These are phyloP conservation scores for Apiospora aurea DNA, from an alignment of 2,329 filamentous ascomycete species.

Conservation along the genomic window DNA sequence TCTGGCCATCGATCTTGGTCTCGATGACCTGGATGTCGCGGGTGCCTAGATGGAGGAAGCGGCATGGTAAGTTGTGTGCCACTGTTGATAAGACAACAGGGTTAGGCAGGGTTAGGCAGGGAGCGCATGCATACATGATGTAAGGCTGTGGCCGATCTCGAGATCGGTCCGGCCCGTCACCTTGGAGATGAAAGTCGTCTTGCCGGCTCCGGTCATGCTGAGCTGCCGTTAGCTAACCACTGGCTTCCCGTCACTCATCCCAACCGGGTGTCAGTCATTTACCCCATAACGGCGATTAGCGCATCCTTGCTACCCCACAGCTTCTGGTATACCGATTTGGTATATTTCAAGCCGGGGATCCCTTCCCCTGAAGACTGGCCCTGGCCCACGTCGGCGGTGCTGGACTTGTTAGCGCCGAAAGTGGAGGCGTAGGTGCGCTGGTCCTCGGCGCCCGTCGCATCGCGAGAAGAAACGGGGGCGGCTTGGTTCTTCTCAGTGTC, in stretches of 20 bases:
- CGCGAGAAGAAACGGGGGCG: neutral
- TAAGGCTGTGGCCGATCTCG: slow-evolving; percentile 43
- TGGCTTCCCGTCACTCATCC: neutral
- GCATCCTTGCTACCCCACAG: slow-evolving; percentile 21
- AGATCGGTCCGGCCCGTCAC: slow-evolving; percentile 42
- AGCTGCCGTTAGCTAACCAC: neutral
- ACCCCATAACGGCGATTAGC: slow-evolving; percentile 24
- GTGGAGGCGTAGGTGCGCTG: slow-evolving; percentile 6
- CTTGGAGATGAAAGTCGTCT: slow-evolving; percentile 47
- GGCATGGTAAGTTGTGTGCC: neutral
- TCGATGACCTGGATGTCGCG: slow-evolving; percentile 40
- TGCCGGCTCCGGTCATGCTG: slow-evolving; percentile 46
- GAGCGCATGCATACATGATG: slow-evolving; percentile 37
- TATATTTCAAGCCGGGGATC: slow-evolving; percentile 18
- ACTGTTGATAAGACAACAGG: neutral
- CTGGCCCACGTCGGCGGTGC: neutral
- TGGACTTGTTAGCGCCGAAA: slow-evolving; percentile 13
- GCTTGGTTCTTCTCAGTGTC: neutral
- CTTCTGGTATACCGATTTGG: slow-evolving; percentile 21
- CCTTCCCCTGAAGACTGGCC: neutral
- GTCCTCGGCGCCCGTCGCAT: neutral
- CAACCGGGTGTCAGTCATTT: neutral
- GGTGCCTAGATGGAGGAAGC: slow-evolving; percentile 34
- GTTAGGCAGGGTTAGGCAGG: neutral
- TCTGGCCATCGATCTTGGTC: slow-evolving; percentile 38